Evolutionary conservation across 331 rosid species (phyloP).

Genomic region (Rosa hybrid): DNA sequence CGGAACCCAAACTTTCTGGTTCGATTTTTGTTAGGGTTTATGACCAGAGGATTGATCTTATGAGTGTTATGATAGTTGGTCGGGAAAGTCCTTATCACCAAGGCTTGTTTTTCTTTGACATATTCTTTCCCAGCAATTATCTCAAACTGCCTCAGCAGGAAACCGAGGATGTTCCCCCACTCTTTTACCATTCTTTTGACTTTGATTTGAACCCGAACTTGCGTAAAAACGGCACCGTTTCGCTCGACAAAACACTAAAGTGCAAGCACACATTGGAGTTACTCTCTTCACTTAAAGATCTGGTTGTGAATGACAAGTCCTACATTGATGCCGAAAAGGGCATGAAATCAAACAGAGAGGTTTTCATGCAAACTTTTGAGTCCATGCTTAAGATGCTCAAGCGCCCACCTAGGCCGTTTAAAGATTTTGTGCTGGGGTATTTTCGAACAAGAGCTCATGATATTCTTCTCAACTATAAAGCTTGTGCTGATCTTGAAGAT

Average conservation of each 20-base stretch:
- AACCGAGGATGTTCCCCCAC: not conserved
- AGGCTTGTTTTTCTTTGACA: slow-evolving; percentile 38
- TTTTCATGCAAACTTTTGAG: slow-evolving; percentile 18
- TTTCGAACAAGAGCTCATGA: slow-evolving; percentile 25
- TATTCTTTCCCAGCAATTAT: slow-evolving; percentile 22
- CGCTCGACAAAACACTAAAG: not conserved
- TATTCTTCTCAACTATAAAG: slow-evolving; percentile 32
- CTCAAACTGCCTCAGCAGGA: slow-evolving; percentile 13
- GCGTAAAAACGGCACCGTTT: not conserved
- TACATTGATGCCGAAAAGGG: not conserved
- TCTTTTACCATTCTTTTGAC: slow-evolving; percentile 22
- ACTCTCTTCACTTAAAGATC: slow-evolving; percentile 17
- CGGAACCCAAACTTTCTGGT: not conserved
- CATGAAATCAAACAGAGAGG: not conserved
- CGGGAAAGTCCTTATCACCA: slow-evolving; percentile 15
- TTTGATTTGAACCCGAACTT: slow-evolving; percentile 11
- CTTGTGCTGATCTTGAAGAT: not conserved
- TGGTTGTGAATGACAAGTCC: not conserved
- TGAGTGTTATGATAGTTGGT: slow-evolving; percentile 31
- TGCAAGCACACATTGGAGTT: slow-evolving; percentile 5
- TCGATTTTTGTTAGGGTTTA: slow-evolving; percentile 31
- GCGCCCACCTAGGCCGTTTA: slow-evolving; percentile 19
- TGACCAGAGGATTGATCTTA: slow-evolving; percentile 22
- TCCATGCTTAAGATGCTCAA: slow-evolving; percentile 19
- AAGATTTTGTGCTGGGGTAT: slow-evolving; percentile 24